Conservation (phyloP, 805 yeast species). For the Kluyveromyces dobzhanskii region DNA sequence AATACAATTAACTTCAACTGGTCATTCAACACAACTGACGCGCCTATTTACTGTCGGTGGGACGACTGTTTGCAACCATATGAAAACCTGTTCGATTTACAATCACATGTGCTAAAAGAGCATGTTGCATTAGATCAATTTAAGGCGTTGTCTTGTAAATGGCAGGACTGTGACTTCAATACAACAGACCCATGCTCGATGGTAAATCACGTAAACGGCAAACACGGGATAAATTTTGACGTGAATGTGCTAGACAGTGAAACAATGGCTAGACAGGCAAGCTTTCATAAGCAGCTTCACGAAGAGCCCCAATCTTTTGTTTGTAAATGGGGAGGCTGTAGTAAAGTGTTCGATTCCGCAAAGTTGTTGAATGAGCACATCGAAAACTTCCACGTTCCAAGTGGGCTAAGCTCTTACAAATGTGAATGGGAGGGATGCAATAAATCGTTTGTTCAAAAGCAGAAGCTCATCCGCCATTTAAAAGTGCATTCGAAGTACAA, state of each 20-base stretch:
- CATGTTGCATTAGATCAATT: conserved; percentile 31
- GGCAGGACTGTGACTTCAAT: conserved; percentile 62
- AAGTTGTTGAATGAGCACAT: conserved; percentile 68
- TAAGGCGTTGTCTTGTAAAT: conserved; percentile 43
- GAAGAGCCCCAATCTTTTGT: conserved; percentile 5
- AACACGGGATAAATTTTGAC: conserved; percentile 34
- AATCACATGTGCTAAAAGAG: conserved; percentile 44
- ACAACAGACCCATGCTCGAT: conserved; percentile 46
- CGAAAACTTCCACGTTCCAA: conserved; percentile 57
- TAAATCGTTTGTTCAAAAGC: conserved; percentile 71
- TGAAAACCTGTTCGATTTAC: conserved; percentile 34
- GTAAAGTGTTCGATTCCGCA: conserved; percentile 39
- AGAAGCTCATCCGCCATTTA: conserved; percentile 76
- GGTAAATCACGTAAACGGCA: conserved; percentile 48
- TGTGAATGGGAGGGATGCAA: conserved; percentile 80
- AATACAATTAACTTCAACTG: conserved; percentile 36
- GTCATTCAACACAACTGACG: conserved; percentile 25
- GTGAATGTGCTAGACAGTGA: conserved; percentile 19
- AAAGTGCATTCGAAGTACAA: conserved; percentile 81
- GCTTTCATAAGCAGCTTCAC: conserved; percentile 11
- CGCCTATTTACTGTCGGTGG: conserved; percentile 54
- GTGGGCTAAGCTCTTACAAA: conserved; percentile 58
- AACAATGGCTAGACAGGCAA: conserved; percentile 12
- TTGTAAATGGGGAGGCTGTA: conserved; percentile 39
- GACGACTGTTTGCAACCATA: conserved; percentile 45